phyloP scores from a whole-genome alignment of 2,329 filamentous ascomycete species.

The Byssoonygena ceratinophila region DNA sequence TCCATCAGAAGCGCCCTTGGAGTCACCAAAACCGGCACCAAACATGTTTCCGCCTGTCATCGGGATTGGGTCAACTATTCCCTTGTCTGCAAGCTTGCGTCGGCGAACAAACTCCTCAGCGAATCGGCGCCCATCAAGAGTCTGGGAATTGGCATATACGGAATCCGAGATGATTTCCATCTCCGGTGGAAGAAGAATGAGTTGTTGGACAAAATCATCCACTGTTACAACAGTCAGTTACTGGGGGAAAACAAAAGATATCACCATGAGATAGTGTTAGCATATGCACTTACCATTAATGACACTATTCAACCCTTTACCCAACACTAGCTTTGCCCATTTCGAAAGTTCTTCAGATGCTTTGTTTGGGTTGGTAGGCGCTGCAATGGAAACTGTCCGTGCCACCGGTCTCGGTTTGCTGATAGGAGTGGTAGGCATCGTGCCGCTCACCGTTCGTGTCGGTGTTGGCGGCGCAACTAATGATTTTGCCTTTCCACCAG shows the following conservation, averaged over 20 bases:
- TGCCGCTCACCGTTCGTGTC: constrained; percentile 39
- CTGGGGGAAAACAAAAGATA: background rate
- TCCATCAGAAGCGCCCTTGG: constrained; percentile 50
- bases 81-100: constrained; percentile 86
- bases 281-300: constrained; percentile 51
- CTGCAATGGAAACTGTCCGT: constrained; percentile 19
- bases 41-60: constrained; percentile 42
- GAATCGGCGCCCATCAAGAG: constrained; percentile 86
- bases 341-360: constrained; percentile 90
- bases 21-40: constrained; percentile 33
- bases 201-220: constrained; percentile 66
- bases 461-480: constrained; percentile 43
- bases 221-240: constrained; percentile 44
- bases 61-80: constrained; percentile 58
- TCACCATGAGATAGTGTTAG: background rate
- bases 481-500: constrained; percentile 79
- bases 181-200: constrained; percentile 67
- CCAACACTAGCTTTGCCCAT: constrained; percentile 74
- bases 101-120: constrained; percentile 89
- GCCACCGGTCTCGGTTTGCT: constrained; percentile 45
- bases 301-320: constrained; percentile 57
- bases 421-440: constrained; percentile 31
- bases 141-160: constrained; percentile 75
- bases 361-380: constrained; percentile 40
- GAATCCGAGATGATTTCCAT: constrained; percentile 76